A percentile compares a stretch with the other conserved stretches of the same genome.
phyloP scores from a whole-genome alignment of 176 grass and related monocot species.

The Zoysia japonica region DNA sequence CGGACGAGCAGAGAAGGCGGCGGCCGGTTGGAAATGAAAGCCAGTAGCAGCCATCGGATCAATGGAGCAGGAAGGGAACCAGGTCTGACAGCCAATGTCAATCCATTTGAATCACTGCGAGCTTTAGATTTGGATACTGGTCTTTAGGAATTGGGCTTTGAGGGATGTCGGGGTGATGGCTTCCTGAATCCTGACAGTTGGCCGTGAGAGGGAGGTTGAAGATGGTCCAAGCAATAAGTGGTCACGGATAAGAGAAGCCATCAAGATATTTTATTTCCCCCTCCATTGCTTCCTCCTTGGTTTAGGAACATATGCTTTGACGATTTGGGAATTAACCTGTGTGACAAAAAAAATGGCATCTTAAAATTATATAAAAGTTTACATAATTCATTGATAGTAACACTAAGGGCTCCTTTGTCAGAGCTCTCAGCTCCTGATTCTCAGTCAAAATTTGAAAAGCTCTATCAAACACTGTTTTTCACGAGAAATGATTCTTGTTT shows the following conservation, averaged over 20 bases:
- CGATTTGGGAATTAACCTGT: neutral
- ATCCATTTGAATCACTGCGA: slow-evolving; percentile 27
- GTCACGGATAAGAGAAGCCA: slow-evolving; percentile 29
- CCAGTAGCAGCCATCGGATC: slow-evolving; percentile 34
- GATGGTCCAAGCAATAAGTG: slow-evolving; percentile 44
- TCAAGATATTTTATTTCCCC: slow-evolving; percentile 30
- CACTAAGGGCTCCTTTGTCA: no score
- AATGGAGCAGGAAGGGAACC: slow-evolving; percentile 20
- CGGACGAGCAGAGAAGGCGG: slow-evolving; percentile 21
- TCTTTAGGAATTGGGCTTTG: neutral
- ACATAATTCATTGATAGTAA: no score
- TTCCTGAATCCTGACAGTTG: slow-evolving; percentile 17
- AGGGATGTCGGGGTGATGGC: slow-evolving; percentile 22
- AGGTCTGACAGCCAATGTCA: neutral
- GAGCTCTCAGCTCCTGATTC: no score
- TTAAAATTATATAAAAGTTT: neutral
- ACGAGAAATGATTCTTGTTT: no score
- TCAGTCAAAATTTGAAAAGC: no score
- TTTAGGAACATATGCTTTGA: slow-evolving; percentile 4
- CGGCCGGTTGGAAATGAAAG: slow-evolving; percentile 26
- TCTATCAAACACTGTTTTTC: no score
- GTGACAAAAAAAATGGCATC: neutral
- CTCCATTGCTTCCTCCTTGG: neutral
- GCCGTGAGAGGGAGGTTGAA: slow-evolving; percentile 10
- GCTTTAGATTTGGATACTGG: slow-evolving; percentile 2